phyloP scores from a whole-genome alignment of 495 filamentous ascomycete genomes.

The Amorphotheca resinae region DNA sequence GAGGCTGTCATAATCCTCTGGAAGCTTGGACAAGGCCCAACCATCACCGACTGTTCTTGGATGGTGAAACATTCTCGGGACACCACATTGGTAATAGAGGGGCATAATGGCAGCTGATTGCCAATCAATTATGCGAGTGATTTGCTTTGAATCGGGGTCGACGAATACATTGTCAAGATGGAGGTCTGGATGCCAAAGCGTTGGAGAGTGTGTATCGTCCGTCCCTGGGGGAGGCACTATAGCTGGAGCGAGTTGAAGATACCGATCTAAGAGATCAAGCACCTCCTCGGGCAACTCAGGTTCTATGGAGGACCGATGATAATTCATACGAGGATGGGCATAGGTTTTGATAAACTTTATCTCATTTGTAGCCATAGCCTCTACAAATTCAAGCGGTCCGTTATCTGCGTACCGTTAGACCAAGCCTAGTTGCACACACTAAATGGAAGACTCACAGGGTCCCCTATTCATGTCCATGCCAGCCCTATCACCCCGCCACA shows the following conservation, averaged over 20 bases:
- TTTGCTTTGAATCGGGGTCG: conserved; percentile 21
- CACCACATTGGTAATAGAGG: conserved; percentile 16
- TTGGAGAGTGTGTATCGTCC: conserved; percentile 9
- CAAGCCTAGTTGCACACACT: conserved; percentile 4
- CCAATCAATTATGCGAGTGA: conserved; percentile 25
- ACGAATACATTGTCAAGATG: conserved; percentile 27
- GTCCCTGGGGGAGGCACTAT: conserved; percentile 5
- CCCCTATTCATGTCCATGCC: conserved; percentile 11
- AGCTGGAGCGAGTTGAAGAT: conserved; percentile 11
- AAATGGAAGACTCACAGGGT: conserved; percentile 7
- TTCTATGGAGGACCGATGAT: conserved; percentile 8
- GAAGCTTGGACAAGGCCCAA: conserved; percentile 21
- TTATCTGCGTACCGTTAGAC: conserved; percentile 7
- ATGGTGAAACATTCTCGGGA: conserved; percentile 25
- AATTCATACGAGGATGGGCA: conserved; percentile 10
- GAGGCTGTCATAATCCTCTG: conserved; percentile 21
- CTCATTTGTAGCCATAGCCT: conserved; percentile 9
- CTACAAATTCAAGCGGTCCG: conserved; percentile 5
- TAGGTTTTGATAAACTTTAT: conserved; percentile 6
- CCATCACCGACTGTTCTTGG: conserved; percentile 18
- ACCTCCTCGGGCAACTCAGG: conserved; percentile 9
- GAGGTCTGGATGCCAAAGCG: conserved; percentile 24
- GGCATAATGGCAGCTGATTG: conserved; percentile 17
- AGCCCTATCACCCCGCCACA: conserved; percentile 5
- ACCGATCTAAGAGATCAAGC: conserved; percentile 10